Base-by-base conservation (phyloP, 78 protist genomes). In the Dictyostelium capitatum region DNA sequence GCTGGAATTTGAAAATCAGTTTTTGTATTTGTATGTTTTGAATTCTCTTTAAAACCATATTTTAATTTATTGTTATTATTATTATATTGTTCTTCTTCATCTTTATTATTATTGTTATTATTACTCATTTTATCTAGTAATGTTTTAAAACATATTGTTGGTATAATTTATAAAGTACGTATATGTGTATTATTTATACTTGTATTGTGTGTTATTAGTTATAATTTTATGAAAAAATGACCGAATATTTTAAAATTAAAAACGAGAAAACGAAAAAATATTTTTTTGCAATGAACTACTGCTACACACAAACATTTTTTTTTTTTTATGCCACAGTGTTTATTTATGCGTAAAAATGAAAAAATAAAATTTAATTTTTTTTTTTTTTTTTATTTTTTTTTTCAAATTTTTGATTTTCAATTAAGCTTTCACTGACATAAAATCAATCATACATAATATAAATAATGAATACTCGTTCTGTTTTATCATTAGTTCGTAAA, bases 361-460 rank as follows among this genome's bases (percentile, higher is more conserved):
- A 53, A 53, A 14, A 53, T 17, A 53, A 59, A 8, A 59, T 8
- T 43, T 23, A 48, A 48, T 74, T 47, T 47, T 47, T 47, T 74
- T 74, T 74, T 74, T 74, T 74, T 65, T 62, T 47, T 73, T 19
- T 46, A 47, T 73, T 73, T 73, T 41, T 73, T 73, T 73, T 73
- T 65, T 4, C 1, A 30, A n/a, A 65, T 65, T 73, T 73, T 43
- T 20, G 10, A 25, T 20, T 23, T 47, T 15, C 23, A 6, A 20
- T 15, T 74, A 23, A 14, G 11, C 11, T 59, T 11, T 9, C n/a
- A 19, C 41, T 10, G 25, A 19, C 43, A 69, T 69, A 69, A 32
- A 17, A 28, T 37, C 28, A 67, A 10, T 37, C 30, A 70, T 70
- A 30, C 12, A 30, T 19, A 8, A 70, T 37, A 20, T 12, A 70